phyloP scores from a whole-genome alignment of 2,329 filamentous ascomycete species.

The Fusarium haematococcum region DNA sequence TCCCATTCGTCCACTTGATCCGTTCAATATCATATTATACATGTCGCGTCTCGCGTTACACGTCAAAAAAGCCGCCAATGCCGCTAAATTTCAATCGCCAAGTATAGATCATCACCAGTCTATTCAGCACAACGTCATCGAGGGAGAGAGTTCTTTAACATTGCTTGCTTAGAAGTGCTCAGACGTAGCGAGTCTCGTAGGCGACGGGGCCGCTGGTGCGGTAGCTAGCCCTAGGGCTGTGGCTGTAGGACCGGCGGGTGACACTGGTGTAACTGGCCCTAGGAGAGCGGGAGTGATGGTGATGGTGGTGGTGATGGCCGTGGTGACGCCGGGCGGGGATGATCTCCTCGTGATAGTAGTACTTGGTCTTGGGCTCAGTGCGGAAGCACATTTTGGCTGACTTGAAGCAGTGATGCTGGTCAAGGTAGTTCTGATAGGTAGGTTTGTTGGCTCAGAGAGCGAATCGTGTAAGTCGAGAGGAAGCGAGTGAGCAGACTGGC shows the following conservation, averaged over 20 bases:
- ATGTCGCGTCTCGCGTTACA: conserved; percentile 18
- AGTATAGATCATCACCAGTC: conserved; percentile 2
- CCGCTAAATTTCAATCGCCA: conserved; percentile 29
- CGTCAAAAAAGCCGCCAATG: conserved; percentile 25
- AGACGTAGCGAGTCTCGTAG: conserved; percentile 35
- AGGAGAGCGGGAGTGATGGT: conserved; percentile 52
- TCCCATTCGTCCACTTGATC: not conserved
- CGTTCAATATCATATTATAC: conserved; percentile 5
- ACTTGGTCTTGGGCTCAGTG: conserved; percentile 56
- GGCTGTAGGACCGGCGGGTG: conserved; percentile 51
- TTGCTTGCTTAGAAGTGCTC: not conserved
- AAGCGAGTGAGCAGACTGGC: not conserved
- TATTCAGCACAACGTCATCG: conserved; percentile 28
- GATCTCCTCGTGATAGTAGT: conserved; percentile 69
- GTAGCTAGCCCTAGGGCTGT: conserved; percentile 57
- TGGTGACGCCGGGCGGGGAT: conserved; percentile 58
- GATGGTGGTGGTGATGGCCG: conserved; percentile 50
- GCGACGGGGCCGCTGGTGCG: conserved; percentile 54
- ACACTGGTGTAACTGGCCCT: conserved; percentile 58
- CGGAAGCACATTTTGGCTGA: conserved; percentile 63
- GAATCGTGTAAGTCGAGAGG: not conserved
- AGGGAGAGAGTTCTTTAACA: not conserved
- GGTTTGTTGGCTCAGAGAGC: not conserved
- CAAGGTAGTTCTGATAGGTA: conserved; percentile 5
- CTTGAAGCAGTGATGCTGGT: conserved; percentile 10